Base-by-base conservation (phyloP, 257 asterid genomes). In the Jaltomata sinuosa region DNA sequence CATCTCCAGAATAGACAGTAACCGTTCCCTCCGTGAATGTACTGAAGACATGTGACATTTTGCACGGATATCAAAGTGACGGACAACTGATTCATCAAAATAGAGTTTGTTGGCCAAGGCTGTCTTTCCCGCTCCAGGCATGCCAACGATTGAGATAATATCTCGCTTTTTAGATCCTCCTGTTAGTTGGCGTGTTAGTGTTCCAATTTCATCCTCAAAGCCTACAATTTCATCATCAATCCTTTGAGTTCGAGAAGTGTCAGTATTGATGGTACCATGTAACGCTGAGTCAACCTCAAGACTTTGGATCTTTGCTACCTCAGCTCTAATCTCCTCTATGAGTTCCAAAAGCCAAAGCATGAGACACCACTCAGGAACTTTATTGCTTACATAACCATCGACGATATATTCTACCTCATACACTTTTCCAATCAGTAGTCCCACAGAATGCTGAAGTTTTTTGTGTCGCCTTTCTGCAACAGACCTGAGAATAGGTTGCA, bases 391-490 rank as follows among this genome's bases (percentile, higher is more conserved):
- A 62, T 31, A 85, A 6, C 84, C 81, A 69, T 31, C 55, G 36
- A 83, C n/a, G 16, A 86, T 40, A 69, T 84, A 86, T 11, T 86
- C 84, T 36, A 85, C 86, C 76, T 87, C 85, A 85, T 83, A 83
- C 19, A 85, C 81, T 57, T 57, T 57, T 16, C 65, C 31, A 57
- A 57, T 57, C 12, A n/a, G 3, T 57, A 8, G 31, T 57, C 16
- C 32, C 65, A 57, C 14, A 40, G 47, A 40, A 40, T 9, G 32
- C 12, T 57, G 65, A 57, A 22, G 65, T 22, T 25, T 25, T 0
- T 9, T 57, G n/a, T 57, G 29, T 57, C 65, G 31, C 65, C 22
- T 29, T 57, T n/a, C 31, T 3, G 15, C 65, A 57, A 57, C 65
- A 57, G 10, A 12, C 31, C n/a, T 9, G 32, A 22, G 65, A 57